Evolutionary conservation across 139 green algal species (phyloP), one percentile per base, ranked within the genome.

Genomic region (Coelastrella sp.): DNA sequence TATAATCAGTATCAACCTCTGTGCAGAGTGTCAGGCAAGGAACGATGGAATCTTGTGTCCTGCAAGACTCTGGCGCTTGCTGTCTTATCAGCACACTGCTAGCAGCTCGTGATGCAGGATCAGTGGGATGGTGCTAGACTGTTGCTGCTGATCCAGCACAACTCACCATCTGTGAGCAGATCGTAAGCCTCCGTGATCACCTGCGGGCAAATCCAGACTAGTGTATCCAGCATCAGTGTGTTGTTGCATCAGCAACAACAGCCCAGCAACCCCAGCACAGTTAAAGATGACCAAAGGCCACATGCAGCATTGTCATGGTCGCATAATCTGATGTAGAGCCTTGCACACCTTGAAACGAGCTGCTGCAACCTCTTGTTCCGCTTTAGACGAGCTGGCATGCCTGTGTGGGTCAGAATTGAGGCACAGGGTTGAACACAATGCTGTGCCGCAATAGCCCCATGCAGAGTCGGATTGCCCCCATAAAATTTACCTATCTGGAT

Each of bases 131-230:
- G 35, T 49, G 35, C 35, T 49, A 49, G 35, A 49, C 35, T 49
- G 35, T 49, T 49, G 35, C 35, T 49, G 35, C 35, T 49, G 35
- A 49, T 49, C 35, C 35, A 49, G 5, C 6, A 61, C 49, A 8
- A 14, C 82, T 76, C 63, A 87, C 82, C 82, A 78, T 87, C 63
- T 61, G 82, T 87, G 11, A 87, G 63, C 7, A 61, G 22, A 35
- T 87, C 27, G 22, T 87, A 87, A 15, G 82, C 82, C 22, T 87
- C 35, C 25, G 82, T 78, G 61, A 87, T 87, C 19, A 87, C 82
- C 82, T 87, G 82, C 82, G 61, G 5, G 7, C 49, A 84, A 66
- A 56, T 8, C 17, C 24, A 9, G 10, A 58, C 25, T 60, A 20
- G 12, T 24, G 7, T 27, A 19, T 17, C 8, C 24, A 22, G 25